These are phyloP conservation scores for Solanum paucissectum DNA, from an alignment of 257 asterid genomes.

Conservation along the genomic window DNA sequence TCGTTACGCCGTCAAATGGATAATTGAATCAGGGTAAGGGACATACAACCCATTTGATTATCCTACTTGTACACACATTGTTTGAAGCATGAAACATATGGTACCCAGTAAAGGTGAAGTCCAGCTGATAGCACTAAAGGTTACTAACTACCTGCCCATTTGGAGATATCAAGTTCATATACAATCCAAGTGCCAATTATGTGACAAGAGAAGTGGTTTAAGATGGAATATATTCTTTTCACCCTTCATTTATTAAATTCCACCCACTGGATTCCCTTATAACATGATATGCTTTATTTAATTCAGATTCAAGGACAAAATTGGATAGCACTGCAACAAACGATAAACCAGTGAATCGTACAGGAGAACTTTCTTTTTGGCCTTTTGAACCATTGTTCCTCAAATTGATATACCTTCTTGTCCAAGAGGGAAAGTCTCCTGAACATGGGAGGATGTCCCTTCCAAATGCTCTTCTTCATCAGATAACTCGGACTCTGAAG, in stretches of 20 bases:
- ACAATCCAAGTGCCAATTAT: not conserved
- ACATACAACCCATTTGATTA: not conserved
- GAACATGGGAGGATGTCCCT: slow-evolving; percentile 25
- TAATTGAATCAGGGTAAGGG: not conserved
- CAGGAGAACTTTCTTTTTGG: not conserved
- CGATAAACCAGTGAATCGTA: not conserved
- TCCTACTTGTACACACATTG: not conserved
- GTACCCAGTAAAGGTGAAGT: not conserved
- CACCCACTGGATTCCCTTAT: not conserved
- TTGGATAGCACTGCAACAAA: not conserved
- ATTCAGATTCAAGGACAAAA: not conserved
- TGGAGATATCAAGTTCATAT: not conserved
- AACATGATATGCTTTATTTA: not conserved
- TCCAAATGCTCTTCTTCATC: slow-evolving; percentile 30
- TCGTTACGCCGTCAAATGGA: not conserved
- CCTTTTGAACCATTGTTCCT: not conserved
- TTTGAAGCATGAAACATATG: not conserved
- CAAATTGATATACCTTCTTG: slow-evolving; percentile 35
- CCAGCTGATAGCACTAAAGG: not conserved
- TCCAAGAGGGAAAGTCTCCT: slow-evolving; percentile 9
- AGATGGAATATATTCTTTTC: not conserved
- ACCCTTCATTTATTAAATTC: not conserved
- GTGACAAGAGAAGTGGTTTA: not conserved
- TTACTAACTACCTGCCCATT: not conserved
- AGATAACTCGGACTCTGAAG: slow-evolving; percentile 33